Conservation (phyloP, 192 early-diverging fungal species). For the Coemansia sp. region DNA sequence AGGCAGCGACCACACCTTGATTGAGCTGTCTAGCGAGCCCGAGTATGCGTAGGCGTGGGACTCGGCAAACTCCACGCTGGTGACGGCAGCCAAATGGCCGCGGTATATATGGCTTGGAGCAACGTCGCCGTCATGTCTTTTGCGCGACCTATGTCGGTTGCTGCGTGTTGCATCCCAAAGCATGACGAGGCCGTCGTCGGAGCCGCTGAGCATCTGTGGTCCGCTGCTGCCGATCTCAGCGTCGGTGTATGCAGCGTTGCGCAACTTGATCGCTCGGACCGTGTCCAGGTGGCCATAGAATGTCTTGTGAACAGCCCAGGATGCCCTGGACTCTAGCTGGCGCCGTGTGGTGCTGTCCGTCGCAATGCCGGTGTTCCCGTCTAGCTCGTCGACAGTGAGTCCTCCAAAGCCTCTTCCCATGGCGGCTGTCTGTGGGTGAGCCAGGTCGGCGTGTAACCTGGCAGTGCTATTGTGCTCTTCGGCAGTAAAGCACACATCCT, state of each 20-base stretch:
- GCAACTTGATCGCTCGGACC: slow-evolving; percentile 18
- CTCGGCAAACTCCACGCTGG: slow-evolving; percentile 17
- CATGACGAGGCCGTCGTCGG: slow-evolving; percentile 39
- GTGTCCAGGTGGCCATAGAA: slow-evolving; percentile 40
- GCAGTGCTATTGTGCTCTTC: neutral
- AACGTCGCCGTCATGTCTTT: neutral
- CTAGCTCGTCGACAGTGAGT: slow-evolving; percentile 37
- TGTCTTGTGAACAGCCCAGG: slow-evolving; percentile 14
- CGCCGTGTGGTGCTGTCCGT: too few relatives aligned
- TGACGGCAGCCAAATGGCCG: slow-evolving; percentile 42
- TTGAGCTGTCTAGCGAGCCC: slow-evolving; percentile 35
- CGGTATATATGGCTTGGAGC: slow-evolving; percentile 19
- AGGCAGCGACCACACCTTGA: slow-evolving; percentile 30
- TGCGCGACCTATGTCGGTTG: slow-evolving; percentile 6
- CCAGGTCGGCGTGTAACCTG: neutral
- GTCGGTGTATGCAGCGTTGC: neutral
- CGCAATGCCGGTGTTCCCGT: too few relatives aligned
- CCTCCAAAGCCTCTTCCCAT: too few relatives aligned
- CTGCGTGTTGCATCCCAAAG: slow-evolving; percentile 35
- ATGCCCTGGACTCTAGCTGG: too few relatives aligned
- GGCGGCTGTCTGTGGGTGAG: too few relatives aligned
- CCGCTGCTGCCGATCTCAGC: neutral
- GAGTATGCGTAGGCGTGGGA: slow-evolving; percentile 25
- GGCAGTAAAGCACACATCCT: neutral
- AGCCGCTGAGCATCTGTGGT: slow-evolving; percentile 25